Evolutionary conservation across 1,284 basidiomycete genomes (phyloP).

Genomic region (Schizopora paradoxa): DNA sequence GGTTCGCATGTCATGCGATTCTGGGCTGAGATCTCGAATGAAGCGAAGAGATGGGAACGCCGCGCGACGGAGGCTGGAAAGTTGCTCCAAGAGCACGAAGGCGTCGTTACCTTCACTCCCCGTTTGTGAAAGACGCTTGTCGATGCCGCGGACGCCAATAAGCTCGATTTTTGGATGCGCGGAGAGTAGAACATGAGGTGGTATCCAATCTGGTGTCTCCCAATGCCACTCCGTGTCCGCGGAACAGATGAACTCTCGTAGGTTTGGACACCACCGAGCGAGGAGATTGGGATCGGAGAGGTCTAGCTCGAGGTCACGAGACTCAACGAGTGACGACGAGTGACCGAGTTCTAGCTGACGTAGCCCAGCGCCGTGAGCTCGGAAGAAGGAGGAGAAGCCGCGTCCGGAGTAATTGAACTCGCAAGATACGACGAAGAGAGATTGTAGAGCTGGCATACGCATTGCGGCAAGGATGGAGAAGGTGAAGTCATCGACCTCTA

Average conservation of each 20-base stretch:
- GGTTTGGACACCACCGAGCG: constrained; percentile 58
- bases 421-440: constrained; percentile 60
- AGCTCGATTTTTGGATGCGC: constrained; percentile 54
- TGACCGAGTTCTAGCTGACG: constrained; percentile 66
- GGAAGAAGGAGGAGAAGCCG: constrained; percentile 62
- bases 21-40: constrained; percentile 51
- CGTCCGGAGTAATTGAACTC: constrained; percentile 60
- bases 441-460: constrained; percentile 53
- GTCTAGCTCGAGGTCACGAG: constrained; percentile 42
- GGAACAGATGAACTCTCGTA: constrained; percentile 62
- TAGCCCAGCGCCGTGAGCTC: constrained; percentile 54
- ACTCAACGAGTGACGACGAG: constrained; percentile 56
- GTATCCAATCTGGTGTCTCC: constrained; percentile 71
- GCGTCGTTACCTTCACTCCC: constrained; percentile 49
- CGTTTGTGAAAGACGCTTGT: constrained; percentile 51
- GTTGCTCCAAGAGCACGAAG: constrained; percentile 61
- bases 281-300: constrained; percentile 36
- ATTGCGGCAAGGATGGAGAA: constrained; percentile 56
- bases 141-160: constrained; percentile 68
- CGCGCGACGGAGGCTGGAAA: constrained; percentile 50
- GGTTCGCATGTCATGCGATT: constrained; percentile 30
- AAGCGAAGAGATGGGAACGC: constrained; percentile 59
- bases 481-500: constrained; percentile 63
- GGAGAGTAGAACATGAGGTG: constrained; percentile 66
- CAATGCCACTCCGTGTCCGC: constrained; percentile 77